Evolutionary conservation across 2,329 filamentous ascomycete species (phyloP).

Genomic region (Clonostachys sp.): DNA sequence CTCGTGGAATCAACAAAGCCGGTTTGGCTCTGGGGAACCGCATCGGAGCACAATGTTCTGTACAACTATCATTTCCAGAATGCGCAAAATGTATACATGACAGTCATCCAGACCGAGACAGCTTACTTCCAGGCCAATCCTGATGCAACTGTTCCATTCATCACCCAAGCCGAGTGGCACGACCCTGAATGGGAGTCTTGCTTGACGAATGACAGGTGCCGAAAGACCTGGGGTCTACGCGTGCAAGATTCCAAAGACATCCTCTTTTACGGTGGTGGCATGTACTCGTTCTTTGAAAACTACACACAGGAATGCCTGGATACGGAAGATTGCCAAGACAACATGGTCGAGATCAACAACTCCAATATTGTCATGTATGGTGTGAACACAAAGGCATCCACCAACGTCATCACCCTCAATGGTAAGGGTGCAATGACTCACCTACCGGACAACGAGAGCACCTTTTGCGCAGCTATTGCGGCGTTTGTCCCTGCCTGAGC

Average conservation of each 20-base stretch:
- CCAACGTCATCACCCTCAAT: constrained; percentile 8
- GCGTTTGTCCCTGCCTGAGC: not conserved
- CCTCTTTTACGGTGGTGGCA: constrained; percentile 44
- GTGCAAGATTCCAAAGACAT: constrained; percentile 42
- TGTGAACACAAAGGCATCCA: constrained; percentile 2
- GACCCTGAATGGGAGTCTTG: constrained; percentile 2
- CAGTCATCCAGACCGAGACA: constrained; percentile 39
- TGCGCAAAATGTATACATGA: constrained; percentile 34
- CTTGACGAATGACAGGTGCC: constrained; percentile 9
- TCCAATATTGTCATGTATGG: constrained; percentile 8
- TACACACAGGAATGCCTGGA: constrained; percentile 25
- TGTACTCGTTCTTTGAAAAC: constrained; percentile 58
- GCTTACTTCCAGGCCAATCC: constrained; percentile 28
- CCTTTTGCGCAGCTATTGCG: constrained; percentile 3
- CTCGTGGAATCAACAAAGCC: constrained; percentile 37
- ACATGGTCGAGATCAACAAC: constrained; percentile 7
- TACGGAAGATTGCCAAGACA: constrained; percentile 3
- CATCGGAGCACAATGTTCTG: constrained; percentile 43
- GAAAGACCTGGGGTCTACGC: constrained; percentile 44
- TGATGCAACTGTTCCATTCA: constrained; percentile 1
- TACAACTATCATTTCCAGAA: constrained; percentile 48
- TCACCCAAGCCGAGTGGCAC: not conserved
- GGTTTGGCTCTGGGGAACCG: constrained; percentile 47
- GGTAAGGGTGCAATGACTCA: constrained; percentile 1
- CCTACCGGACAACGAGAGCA: constrained; percentile 2